These are phyloP conservation scores for Rhododendron vialii DNA, from an alignment of 148 eudicot genomes.

Conservation along the genomic window DNA sequence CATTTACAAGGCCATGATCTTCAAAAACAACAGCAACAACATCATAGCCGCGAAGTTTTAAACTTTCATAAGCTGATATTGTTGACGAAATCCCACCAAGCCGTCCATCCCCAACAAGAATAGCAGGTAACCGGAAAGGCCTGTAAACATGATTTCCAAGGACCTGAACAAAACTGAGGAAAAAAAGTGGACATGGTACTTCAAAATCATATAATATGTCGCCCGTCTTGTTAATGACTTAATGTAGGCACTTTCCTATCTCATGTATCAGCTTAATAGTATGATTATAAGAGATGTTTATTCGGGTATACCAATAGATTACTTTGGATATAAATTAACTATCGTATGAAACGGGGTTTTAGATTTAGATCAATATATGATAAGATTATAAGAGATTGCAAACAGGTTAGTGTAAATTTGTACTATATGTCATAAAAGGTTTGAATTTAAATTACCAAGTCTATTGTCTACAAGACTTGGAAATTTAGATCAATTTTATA, in stretches of 20 bases:
- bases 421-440: neutral
- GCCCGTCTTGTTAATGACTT: neutral
- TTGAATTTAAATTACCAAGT: neutral
- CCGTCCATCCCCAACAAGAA: conserved; percentile 92
- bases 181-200: conserved; percentile 40
- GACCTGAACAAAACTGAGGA: conserved; percentile 13
- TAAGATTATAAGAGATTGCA: neutral
- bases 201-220: conserved; percentile 4
- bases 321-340: neutral
- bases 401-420: neutral
- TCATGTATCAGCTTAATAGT: neutral
- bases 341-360: neutral
- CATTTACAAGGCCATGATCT: conserved; percentile 76
- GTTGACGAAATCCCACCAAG: conserved; percentile 96
- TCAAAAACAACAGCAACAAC: conserved; percentile 78
- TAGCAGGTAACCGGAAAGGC: conserved; percentile 82
- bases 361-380: neutral
- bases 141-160: conserved; percentile 31
- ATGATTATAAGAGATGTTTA: neutral
- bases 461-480: neutral
- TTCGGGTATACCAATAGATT: neutral
- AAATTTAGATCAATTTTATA: neutral
- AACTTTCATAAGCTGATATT: conserved; percentile 85
- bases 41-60: conserved; percentile 93
- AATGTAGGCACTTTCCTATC: neutral